Evolutionary conservation across 2,329 filamentous ascomycete genomes (phyloP).

Genomic region (Xylaria sp.): DNA sequence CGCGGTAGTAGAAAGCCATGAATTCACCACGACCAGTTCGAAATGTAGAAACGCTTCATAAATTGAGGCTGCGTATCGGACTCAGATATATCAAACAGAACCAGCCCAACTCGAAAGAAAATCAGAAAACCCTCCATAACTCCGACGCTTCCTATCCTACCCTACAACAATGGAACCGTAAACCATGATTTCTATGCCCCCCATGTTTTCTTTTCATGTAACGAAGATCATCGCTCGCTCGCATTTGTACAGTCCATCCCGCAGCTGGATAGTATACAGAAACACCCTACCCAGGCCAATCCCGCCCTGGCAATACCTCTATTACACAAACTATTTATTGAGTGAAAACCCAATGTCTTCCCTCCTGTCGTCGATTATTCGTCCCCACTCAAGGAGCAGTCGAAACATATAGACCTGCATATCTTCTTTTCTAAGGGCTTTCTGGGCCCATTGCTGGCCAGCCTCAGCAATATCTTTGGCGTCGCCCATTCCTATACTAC

Average conservation of each 20-base stretch:
- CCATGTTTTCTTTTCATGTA: neutral
- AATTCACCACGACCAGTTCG: too few species aligned
- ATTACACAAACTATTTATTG: neutral
- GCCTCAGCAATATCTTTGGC: slow-evolving; percentile 63
- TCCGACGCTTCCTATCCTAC: neutral
- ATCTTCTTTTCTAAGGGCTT: slow-evolving; percentile 65
- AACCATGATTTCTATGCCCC: neutral
- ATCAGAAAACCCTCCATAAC: neutral
- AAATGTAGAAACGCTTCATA: neutral
- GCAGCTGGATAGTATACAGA: neutral
- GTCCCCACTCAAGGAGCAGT: slow-evolving; percentile 61
- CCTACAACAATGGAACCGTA: neutral
- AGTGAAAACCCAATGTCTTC: slow-evolving; percentile 51
- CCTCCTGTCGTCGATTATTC: slow-evolving; percentile 54
- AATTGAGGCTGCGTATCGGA: neutral
- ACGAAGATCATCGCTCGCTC: neutral
- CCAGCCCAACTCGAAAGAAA: neutral
- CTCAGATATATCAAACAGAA: neutral
- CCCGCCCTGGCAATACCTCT: neutral
- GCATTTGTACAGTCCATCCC: neutral
- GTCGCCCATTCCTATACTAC: slow-evolving; percentile 42
- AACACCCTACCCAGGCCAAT: neutral
- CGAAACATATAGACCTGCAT: slow-evolving; percentile 69
- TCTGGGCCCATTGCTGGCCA: slow-evolving; percentile 66
- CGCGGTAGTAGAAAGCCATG: neutral